Evolutionary conservation across 1,139 yeast genomes (phyloP), one percentile per base, ranked within the genome.

Genomic region (Taphrina betulina): DNA sequence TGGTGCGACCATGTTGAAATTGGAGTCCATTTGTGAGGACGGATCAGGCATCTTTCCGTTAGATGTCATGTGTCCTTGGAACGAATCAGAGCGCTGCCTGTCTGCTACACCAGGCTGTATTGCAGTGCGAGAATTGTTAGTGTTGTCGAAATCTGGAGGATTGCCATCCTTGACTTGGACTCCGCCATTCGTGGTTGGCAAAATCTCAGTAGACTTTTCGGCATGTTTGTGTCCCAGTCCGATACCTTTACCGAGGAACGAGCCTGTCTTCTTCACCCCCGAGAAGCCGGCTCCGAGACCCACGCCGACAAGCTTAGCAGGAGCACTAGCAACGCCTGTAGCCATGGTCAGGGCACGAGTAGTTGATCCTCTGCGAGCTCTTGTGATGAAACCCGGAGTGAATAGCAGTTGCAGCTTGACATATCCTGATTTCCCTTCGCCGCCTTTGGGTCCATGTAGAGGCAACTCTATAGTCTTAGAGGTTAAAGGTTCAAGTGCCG

Each of bases 311-410:
- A 63, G 62, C n/a, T 58, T 65, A 33, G 63, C 67, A 16, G 65
- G 66, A 17, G 60, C 65, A 17, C 66, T 65, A 26, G 63, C 65
- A 8, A 66, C 58, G 16, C 60, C 60, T n/a, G 65, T 44, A 42
- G 56, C 60, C 20, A 46, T 31, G 26, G 43, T 37, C 4, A 34
- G 42, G 44, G 40, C 43, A 55, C 59, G 52, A 1, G 65, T 42
- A 17, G 58, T 42, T 19, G 59, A 26, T 7, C 34, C 61, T 50
- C 64, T 24, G 53, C 63, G 23, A 42, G 58, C 73, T 43, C 76
- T 70, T 50, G 81, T 70, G 16, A 87, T 77, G 65, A 84, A 86
- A 46, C 77, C 79, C 1, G 96, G 95, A 63, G 77, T 75, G 72
- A 88, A 89, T 3, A 78, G 70, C 58, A 84, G 72, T 55, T 75